These are phyloP conservation scores for Colletotrichum higginsianum DNA, from an alignment of 2,329 filamentous ascomycete species.

Conservation along the genomic window DNA sequence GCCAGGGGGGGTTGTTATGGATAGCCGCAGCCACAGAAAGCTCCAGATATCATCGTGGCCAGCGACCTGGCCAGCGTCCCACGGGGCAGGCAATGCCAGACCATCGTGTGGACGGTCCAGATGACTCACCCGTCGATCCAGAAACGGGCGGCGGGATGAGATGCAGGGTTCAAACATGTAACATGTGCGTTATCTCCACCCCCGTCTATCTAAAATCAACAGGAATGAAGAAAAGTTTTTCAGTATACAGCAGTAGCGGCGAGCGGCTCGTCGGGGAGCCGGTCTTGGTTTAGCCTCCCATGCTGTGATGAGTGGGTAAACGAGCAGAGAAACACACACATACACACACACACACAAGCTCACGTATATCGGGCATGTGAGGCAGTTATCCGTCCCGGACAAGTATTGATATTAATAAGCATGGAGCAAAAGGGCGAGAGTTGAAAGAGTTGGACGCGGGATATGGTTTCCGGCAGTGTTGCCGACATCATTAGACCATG, in stretches of 20 bases:
- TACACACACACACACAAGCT: too few species aligned
- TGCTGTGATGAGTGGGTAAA: neutral
- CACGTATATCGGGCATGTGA: too few species aligned
- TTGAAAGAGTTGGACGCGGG: neutral
- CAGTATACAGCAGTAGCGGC: neutral
- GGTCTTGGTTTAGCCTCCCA: constrained; percentile 10
- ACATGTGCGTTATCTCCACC: constrained; percentile 17
- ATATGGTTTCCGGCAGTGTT: constrained; percentile 4
- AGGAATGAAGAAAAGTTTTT: neutral
- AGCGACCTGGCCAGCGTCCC: constrained; percentile 3
- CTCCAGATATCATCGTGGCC: constrained; percentile 21
- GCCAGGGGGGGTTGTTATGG: neutral
- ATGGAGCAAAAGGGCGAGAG: neutral
- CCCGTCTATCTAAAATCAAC: neutral
- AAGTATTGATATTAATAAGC: neutral
- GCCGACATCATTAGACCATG: too few species aligned
- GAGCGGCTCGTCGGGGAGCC: constrained; percentile 2
- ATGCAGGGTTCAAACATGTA: constrained; percentile 10
- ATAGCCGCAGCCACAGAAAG: neutral
- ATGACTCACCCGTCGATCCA: neutral
- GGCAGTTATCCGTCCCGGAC: too few species aligned
- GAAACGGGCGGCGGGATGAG: neutral
- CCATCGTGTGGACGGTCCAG: neutral
- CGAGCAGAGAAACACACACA: too few species aligned
- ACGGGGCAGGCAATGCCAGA: neutral